phyloP scores from a whole-genome alignment of 441 rosid species.

The Daphne laureola region DNA sequence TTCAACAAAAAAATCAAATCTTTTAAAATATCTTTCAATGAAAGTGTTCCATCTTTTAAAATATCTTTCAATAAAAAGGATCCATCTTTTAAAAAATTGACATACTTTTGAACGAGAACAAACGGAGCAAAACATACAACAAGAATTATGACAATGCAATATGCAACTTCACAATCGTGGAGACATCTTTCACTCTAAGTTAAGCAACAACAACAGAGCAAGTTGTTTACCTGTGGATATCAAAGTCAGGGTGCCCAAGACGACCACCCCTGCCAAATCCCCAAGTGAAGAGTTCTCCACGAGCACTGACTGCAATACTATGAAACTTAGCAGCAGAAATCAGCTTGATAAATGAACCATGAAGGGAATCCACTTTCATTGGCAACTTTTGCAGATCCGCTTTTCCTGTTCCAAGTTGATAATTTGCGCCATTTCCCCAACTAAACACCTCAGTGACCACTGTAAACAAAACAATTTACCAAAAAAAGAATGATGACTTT shows the following conservation, averaged over 20 bases:
- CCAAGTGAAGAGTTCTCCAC: slow-evolving; percentile 92
- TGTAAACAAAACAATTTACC: slow-evolving; percentile 17
- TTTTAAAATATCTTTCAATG: too few relatives aligned
- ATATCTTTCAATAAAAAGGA: too few relatives aligned
- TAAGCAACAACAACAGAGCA: neutral
- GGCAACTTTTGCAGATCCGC: slow-evolving; percentile 88
- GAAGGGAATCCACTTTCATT: slow-evolving; percentile 87
- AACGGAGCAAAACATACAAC: too few relatives aligned
- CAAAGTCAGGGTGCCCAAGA: slow-evolving; percentile 99
- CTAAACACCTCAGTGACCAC: slow-evolving; percentile 87
- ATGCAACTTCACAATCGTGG: too few relatives aligned
- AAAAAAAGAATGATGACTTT: too few relatives aligned
- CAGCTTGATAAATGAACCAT: slow-evolving; percentile 56
- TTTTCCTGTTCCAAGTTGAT: slow-evolving; percentile 96
- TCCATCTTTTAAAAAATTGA: too few relatives aligned
- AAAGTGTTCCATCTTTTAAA: too few relatives aligned
- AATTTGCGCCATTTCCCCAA: slow-evolving; percentile 99
- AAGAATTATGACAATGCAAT: too few relatives aligned
- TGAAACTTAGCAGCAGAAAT: slow-evolving; percentile 96
- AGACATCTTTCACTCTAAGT: neutral
- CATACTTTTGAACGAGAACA: too few relatives aligned
- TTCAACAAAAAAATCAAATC: too few relatives aligned
- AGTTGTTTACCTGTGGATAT: slow-evolving; percentile 77
- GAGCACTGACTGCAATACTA: slow-evolving; percentile 69
- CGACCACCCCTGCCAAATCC: slow-evolving; percentile 99